A percentile compares a stretch with the other conserved stretches of the same genome.
phyloP scores from a whole-genome alignment of 2,329 filamentous ascomycete genomes.

The Sporothrix dimorphospora region DNA sequence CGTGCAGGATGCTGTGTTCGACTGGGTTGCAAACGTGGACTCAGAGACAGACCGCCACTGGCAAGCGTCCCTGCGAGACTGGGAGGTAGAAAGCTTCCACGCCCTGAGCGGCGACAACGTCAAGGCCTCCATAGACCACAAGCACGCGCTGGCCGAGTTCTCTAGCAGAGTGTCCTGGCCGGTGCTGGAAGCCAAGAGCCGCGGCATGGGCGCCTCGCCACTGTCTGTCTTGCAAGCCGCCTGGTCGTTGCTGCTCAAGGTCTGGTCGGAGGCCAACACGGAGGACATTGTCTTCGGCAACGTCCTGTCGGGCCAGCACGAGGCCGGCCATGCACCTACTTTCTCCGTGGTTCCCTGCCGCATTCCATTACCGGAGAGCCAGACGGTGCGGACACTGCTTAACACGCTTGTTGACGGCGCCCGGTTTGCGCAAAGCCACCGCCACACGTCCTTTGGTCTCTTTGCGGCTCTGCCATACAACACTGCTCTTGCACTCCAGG shows the following conservation, averaged over 20 bases:
- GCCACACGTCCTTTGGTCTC: slow-evolving; percentile 37
- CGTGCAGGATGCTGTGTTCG: slow-evolving; percentile 22
- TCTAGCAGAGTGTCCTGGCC: not conserved
- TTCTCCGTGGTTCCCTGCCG: slow-evolving; percentile 43
- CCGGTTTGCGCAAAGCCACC: slow-evolving; percentile 33
- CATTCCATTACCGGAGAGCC: slow-evolving; percentile 34
- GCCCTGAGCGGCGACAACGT: slow-evolving; percentile 35
- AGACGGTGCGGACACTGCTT: not conserved
- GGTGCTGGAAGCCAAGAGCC: slow-evolving; percentile 26
- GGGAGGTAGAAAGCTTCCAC: slow-evolving; percentile 35
- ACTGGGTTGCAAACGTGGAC: slow-evolving; percentile 20
- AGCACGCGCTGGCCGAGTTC: not conserved
- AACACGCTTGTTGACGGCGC: slow-evolving; percentile 5
- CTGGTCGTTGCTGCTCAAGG: slow-evolving; percentile 42
- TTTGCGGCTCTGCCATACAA: slow-evolving; percentile 42
- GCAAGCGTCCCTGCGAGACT: slow-evolving; percentile 31
- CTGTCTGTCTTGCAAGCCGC: slow-evolving; percentile 43
- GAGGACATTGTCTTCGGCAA: slow-evolving; percentile 43
- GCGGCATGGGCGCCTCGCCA: slow-evolving; percentile 38
- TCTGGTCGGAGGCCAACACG: slow-evolving; percentile 41
- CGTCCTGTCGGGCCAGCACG: slow-evolving; percentile 41
- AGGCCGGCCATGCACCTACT: slow-evolving; percentile 40
- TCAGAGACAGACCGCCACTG: slow-evolving; percentile 31
- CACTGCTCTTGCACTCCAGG: slow-evolving; percentile 43
- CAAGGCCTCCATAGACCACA: slow-evolving; percentile 26